Percentiles rank a stretch among this genome's conserved stretches.
Conservation (phyloP, 2,329 filamentous ascomycete genomes). For the Trichoderma asperellum region DNA sequence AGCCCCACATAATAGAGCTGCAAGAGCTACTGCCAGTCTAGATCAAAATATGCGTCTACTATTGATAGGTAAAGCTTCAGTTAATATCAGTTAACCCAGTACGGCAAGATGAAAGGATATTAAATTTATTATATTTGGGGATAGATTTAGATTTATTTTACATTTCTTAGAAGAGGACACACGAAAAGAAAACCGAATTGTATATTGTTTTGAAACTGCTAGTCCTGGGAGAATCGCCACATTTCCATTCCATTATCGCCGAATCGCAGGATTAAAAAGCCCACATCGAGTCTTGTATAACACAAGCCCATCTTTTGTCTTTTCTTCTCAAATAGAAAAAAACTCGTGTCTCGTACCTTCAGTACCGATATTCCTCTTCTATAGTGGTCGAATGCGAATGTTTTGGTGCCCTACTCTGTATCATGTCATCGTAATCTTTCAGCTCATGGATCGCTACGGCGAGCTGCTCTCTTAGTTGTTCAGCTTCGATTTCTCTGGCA, state of each 20-base stretch:
- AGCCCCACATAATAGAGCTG: conserved; percentile 9
- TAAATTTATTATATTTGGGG: no score
- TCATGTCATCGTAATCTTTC: conserved; percentile 2
- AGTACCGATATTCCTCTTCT: not conserved
- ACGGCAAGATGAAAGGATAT: not conserved
- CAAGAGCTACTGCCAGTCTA: not conserved
- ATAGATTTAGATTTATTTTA: no score
- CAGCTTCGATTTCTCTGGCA: conserved; percentile 8
- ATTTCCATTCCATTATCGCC: not conserved
- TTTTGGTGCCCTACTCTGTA: not conserved
- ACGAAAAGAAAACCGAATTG: not conserved
- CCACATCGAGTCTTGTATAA: not conserved
- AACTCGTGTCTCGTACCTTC: not conserved
- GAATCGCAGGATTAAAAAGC: not conserved
- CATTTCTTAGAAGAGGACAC: not conserved
- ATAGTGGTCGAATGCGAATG: not conserved
- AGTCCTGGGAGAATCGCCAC: not conserved
- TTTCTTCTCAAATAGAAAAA: not conserved
- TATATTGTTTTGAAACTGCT: not conserved
- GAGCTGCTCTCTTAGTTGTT: conserved; percentile 3
- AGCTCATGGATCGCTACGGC: conserved; percentile 1
- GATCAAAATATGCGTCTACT: no score
- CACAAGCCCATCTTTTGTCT: not conserved
- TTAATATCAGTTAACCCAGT: not conserved
- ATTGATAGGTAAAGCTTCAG: not conserved